Conservation (phyloP, 78 protist genomes). For the Diacronema lutheri region DNA sequence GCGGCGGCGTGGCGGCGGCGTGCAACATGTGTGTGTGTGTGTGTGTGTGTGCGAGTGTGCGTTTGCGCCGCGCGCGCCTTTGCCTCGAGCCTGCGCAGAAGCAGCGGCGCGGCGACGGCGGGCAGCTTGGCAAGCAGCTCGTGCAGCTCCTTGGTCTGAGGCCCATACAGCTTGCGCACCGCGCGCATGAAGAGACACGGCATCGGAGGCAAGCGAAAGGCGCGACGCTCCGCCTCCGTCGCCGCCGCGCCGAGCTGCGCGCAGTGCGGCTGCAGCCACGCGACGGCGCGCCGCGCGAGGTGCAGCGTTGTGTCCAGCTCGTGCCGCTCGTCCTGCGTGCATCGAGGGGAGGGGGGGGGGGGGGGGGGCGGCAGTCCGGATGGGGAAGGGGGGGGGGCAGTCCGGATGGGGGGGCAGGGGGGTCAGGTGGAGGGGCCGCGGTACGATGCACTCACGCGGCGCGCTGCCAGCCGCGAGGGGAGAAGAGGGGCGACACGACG, state of each 20-base stretch:
- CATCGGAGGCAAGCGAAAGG: background rate
- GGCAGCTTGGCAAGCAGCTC: conserved; percentile 65
- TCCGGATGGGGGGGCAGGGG: too few relatives aligned
- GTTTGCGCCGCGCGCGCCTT: too few relatives aligned
- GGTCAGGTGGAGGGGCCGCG: too few relatives aligned
- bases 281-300: conserved; percentile 53
- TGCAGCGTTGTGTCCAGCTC: conserved; percentile 84
- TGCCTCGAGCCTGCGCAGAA: conserved; percentile 68
- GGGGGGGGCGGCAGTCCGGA: background rate
- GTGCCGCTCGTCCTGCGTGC: conserved; percentile 82
- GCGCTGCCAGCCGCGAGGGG: too few relatives aligned
- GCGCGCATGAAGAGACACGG: background rate
- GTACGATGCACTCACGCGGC: too few relatives aligned
- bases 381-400: too few relatives aligned
- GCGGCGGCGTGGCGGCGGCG: too few relatives aligned
- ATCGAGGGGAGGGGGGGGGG: conserved; percentile 15
- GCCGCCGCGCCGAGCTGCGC: conserved; percentile 21
- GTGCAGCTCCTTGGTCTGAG: conserved; percentile 27
- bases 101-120: conserved; percentile 58
- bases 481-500: too few relatives aligned
- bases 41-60: too few relatives aligned
- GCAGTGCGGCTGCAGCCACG: conserved; percentile 41
- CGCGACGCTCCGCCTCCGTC: conserved; percentile 29
- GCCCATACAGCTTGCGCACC: conserved; percentile 48
- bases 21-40: too few relatives aligned